These are phyloP conservation scores for Brassica cretica DNA, from an alignment of 345 rosid species.

Conservation along the genomic window DNA sequence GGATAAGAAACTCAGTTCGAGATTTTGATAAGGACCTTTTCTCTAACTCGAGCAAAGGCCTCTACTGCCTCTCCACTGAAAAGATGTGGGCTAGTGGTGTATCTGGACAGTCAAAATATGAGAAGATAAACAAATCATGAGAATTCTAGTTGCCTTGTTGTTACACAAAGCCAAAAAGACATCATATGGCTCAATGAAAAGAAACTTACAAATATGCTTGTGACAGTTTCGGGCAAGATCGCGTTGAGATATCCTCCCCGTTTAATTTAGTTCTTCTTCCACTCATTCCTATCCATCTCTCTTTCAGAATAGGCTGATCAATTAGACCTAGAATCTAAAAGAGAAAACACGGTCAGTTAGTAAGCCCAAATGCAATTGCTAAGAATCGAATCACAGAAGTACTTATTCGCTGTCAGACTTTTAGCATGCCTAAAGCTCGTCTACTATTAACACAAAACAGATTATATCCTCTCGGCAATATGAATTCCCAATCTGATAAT, in stretches of 20 bases:
- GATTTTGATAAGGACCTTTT: slow-evolving; percentile 53
- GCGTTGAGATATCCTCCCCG: slow-evolving; percentile 71
- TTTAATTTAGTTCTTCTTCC: slow-evolving; percentile 79
- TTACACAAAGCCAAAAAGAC: neutral
- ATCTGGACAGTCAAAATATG: slow-evolving; percentile 47
- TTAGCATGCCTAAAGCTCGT: slow-evolving; percentile 13
- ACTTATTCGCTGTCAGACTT: neutral
- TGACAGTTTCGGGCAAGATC: slow-evolving; percentile 63
- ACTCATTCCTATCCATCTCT: slow-evolving; percentile 86
- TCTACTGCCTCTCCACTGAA: slow-evolving; percentile 75
- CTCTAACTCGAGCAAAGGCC: slow-evolving; percentile 81
- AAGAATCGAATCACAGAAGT: slow-evolving; percentile 6
- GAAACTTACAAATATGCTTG: slow-evolving; percentile 83
- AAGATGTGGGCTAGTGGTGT: slow-evolving; percentile 96
- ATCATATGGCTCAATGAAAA: neutral
- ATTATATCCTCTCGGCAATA: neutral
- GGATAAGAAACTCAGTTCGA: slow-evolving; percentile 12
- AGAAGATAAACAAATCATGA: slow-evolving; percentile 1
- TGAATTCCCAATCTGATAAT: neutral
- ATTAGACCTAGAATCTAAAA: slow-evolving; percentile 85
- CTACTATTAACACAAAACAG: neutral
- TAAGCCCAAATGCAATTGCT: slow-evolving; percentile 22
- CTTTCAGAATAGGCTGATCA: slow-evolving; percentile 84
- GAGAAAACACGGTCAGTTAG: slow-evolving; percentile 16
- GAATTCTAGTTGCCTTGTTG: slow-evolving; percentile 4